Conservation (phyloP, 129 eudicot species). For the Rutidosis leptorrhynchoides region DNA sequence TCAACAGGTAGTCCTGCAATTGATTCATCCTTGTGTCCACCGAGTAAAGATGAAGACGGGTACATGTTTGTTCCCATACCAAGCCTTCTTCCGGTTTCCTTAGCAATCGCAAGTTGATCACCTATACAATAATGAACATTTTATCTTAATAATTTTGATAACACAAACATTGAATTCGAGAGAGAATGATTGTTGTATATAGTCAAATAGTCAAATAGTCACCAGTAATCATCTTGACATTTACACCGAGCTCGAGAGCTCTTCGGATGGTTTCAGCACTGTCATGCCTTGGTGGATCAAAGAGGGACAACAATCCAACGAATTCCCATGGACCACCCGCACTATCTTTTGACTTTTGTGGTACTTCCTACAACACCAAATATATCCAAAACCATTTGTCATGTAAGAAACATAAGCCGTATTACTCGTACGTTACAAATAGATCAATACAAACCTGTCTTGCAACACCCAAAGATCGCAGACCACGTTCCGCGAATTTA, state of each 20-base stretch:
- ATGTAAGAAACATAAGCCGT: conserved; percentile 3
- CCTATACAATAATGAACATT: conserved; percentile 30
- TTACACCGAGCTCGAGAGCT: conserved; percentile 78
- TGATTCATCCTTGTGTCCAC: conserved; percentile 61
- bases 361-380: conserved; percentile 43
- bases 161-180: background rate
- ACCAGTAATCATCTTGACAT: conserved; percentile 84
- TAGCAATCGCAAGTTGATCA: conserved; percentile 72
- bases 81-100: conserved; percentile 67
- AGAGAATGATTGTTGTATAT: background rate
- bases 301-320: conserved; percentile 62
- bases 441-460: conserved; percentile 47
- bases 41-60: conserved; percentile 62
- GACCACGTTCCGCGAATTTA: conserved; percentile 71
- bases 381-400: background rate
- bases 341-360: conserved; percentile 62
- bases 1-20: conserved; percentile 56
- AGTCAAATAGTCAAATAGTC: too few relatives aligned
- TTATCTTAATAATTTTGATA: background rate
- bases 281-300: conserved; percentile 79
- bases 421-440: background rate
- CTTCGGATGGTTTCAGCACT: conserved; percentile 63
- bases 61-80: conserved; percentile 78
- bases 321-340: conserved; percentile 68
- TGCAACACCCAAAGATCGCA: conserved; percentile 72